Evolutionary conservation across 2,329 filamentous ascomycete species (phyloP).

Genomic region (Diplodia scrobiculata): DNA sequence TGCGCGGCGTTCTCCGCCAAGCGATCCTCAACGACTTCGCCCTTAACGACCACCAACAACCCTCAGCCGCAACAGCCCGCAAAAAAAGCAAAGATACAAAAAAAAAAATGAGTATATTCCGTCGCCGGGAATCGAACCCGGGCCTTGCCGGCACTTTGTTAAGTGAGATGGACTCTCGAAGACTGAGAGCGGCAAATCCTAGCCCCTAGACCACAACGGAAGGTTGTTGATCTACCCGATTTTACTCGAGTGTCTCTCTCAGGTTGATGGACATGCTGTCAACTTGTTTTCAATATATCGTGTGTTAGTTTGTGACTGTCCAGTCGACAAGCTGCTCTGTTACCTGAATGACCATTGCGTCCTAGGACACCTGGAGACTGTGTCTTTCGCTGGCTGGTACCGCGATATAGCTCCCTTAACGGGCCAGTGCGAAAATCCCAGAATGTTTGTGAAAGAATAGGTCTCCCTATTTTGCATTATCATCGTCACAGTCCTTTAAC

Average conservation of each 20-base stretch:
- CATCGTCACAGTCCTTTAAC: no score
- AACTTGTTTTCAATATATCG: not conserved
- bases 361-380: no score
- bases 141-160: constrained; percentile 23
- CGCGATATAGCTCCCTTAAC: no score
- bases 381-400: no score
- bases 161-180: not conserved
- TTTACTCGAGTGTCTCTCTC: constrained; percentile 16
- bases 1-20: not conserved
- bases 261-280: not conserved
- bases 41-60: not conserved
- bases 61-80: no score
- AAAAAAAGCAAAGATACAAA: not conserved
- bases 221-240: constrained; percentile 13
- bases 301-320: no score
- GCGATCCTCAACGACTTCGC: not conserved
- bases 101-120: constrained; percentile 2
- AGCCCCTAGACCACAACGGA: constrained; percentile 28
- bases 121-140: constrained; percentile 27
- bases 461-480: no score
- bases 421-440: no score
- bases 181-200: constrained; percentile 26
- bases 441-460: no score
- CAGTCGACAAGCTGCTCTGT: no score
- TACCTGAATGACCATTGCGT: no score